A percentile compares a stretch with the other conserved stretches of the same genome.
Conservation (phyloP, 1,139 yeast genomes). For the Lodderomyces parapsilosis region DNA sequence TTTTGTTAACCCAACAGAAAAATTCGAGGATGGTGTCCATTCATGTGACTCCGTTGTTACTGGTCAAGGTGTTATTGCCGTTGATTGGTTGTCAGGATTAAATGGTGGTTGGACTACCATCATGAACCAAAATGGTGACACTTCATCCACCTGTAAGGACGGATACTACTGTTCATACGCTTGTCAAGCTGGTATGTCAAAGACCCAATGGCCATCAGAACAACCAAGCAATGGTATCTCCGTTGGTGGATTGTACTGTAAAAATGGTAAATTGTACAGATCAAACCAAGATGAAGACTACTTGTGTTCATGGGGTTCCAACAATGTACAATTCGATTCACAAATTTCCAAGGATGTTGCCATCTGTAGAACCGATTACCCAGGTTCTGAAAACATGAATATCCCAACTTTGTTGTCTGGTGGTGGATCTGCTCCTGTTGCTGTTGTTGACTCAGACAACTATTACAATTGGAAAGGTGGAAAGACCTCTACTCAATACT, state of each 20-base stretch:
- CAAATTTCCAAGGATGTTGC: constrained; percentile 60
- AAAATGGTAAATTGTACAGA: constrained; percentile 67
- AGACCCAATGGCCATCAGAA: constrained; percentile 78
- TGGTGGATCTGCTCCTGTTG: constrained; percentile 55
- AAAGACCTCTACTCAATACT: constrained; percentile 72
- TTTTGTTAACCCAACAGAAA: constrained; percentile 50
- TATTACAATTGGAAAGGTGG: constrained; percentile 69
- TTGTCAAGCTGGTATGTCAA: constrained; percentile 89
- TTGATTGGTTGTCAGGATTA: constrained; percentile 52
- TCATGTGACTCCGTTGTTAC: constrained; percentile 62
- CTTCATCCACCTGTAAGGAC: constrained; percentile 67
- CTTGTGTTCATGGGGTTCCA: constrained; percentile 78
- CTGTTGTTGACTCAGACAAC: constrained; percentile 62
- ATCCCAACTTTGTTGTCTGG: constrained; percentile 70
- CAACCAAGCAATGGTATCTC: constrained; percentile 78
- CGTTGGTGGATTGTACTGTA: constrained; percentile 75
- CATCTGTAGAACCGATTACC: constrained; percentile 84
- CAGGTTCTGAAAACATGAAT: constrained; percentile 87
- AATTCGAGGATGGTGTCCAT: constrained; percentile 63
- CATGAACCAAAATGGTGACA: constrained; percentile 60
- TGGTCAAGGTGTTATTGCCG: constrained; percentile 72
- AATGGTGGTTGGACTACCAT: constrained; percentile 74
- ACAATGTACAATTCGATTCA: constrained; percentile 59
- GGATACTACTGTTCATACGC: constrained; percentile 84
- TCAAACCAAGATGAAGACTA: constrained; percentile 56